Base-by-base conservation (phyloP, 306 rosid genomes). In the Mucuna pruriens region DNA sequence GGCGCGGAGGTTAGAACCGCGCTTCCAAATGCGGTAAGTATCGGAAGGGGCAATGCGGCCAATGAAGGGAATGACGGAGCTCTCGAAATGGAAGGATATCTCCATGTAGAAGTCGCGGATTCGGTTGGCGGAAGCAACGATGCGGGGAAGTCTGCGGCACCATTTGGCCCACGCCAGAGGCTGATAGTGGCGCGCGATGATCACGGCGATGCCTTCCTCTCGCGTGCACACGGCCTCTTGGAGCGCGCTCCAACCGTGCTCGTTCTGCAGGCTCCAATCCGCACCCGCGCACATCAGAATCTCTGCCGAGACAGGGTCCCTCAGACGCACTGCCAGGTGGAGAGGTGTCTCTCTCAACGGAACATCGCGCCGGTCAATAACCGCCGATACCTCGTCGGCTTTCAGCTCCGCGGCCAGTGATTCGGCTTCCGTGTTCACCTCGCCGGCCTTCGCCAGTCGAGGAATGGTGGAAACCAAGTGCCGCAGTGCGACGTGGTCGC, bases 131-230 rank as follows among this genome's bases (percentile, higher is more conserved):
- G 99, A 93, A 49, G 96, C 99, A 19, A 93, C 87, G 44, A 95
- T 89, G 1, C 99, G 92, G 10, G 99, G 99, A 71, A 95, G 92
- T 72, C 99, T 89, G 0, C 99, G 93, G 80, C 98, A 90, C 99
- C 99, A 93, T 88, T 95, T 95, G 31, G 99, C 97, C 99, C 99
- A 95, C 49, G 99, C 98, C 11, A 95, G 92, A 33, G 98, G 97
- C 46, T 95, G 98, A 75, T 93, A 95, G 74, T 95, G 94, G 33
- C 98, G 85, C 2, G 97, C 98, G 73, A 95, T 95, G 23, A 89
- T 89, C 89, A 93, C 75, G 12, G 98, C 99, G 55, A 93, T 93
- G 2, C 92, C 83, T 82, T 95, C 99, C 81, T 95, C 98, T 85
- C 98, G 88, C 1, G 88, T 90, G 83, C 98, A 95, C 9, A 95